Conservation (phyloP, 495 filamentous ascomycete genomes). For the Hypomontagnella monticulosa region DNA sequence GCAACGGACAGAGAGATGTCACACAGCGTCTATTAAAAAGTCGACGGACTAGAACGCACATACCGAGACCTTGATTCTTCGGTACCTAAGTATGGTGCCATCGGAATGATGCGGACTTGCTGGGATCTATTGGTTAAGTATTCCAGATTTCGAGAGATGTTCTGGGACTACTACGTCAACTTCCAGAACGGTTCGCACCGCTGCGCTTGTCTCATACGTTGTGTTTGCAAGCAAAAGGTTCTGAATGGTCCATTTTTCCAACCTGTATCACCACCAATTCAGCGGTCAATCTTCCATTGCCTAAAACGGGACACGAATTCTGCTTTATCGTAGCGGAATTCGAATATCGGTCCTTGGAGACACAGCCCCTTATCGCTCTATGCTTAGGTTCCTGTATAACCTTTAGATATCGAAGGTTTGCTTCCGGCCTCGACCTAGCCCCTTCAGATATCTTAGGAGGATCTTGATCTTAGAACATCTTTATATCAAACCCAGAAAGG, state of each 20-base stretch:
- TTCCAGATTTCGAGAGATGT: conserved; percentile 18
- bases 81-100: conserved; percentile 11
- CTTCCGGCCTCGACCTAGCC: background rate
- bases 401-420: conserved; percentile 1
- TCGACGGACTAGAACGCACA: conserved; percentile 1
- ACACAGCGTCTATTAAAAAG: background rate
- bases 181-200: conserved; percentile 28
- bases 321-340: conserved; percentile 15
- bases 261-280: conserved; percentile 29
- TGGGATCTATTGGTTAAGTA: conserved; percentile 2
- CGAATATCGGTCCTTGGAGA: background rate
- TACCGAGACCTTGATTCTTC: background rate
- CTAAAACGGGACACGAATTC: conserved; percentile 26
- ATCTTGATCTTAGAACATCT: conserved; percentile 4
- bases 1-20: conserved; percentile 2
- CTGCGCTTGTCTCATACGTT: conserved; percentile 38
- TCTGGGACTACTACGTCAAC: conserved; percentile 2
- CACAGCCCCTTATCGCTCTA: background rate
- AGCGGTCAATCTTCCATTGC: conserved; percentile 35
- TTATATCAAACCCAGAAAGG: conserved; percentile 2
- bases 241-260: conserved; percentile 31
- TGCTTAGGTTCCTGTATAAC: background rate
- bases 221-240: conserved; percentile 32
- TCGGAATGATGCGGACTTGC: conserved; percentile 21
- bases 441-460: background rate